Percentiles rank a stretch among this genome's conserved stretches.
These are phyloP conservation scores for Paramecium octaurelia DNA, from an alignment of 73 alveolate genomes.

Conservation along the genomic window DNA sequence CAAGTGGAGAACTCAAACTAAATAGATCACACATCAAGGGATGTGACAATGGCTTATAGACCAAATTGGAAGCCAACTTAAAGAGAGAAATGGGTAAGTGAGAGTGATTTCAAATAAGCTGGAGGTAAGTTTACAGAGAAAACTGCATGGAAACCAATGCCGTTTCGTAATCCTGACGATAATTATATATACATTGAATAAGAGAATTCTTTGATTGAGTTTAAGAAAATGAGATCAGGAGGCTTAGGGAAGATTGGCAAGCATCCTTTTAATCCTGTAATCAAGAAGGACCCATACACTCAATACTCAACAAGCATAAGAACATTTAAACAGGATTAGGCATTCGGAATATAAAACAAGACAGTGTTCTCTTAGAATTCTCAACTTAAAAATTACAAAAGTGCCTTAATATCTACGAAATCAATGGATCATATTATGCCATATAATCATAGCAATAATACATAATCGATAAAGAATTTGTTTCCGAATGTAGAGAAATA, in stretches of 20 bases:
- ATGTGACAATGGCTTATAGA: background rate
- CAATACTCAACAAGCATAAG: conserved; percentile 33
- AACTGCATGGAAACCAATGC: background rate
- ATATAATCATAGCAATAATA: conserved; percentile 53
- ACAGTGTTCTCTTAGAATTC: conserved; percentile 18
- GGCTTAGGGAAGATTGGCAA: background rate
- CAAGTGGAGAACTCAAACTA: background rate
- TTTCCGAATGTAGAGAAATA: background rate
- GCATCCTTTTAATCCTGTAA: background rate
- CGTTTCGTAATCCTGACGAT: conserved; percentile 15
- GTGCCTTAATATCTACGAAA: conserved; percentile 34
- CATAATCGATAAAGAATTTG: background rate
- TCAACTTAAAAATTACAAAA: conserved; percentile 19
- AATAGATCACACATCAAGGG: background rate
- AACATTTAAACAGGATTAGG: conserved; percentile 40
- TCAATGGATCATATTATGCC: conserved; percentile 49
- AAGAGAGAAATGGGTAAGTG: background rate
- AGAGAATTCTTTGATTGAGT: background rate
- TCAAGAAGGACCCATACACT: conserved; percentile 10
- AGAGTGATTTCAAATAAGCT: background rate
- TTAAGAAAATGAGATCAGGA: background rate
- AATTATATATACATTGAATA: background rate
- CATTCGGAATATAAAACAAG: conserved; percentile 4
- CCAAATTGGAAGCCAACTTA: conserved; percentile 1
- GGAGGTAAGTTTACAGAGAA: background rate